phyloP scores from a whole-genome alignment of 1,284 basidiomycete species.

The Ganoderma sinense region DNA sequence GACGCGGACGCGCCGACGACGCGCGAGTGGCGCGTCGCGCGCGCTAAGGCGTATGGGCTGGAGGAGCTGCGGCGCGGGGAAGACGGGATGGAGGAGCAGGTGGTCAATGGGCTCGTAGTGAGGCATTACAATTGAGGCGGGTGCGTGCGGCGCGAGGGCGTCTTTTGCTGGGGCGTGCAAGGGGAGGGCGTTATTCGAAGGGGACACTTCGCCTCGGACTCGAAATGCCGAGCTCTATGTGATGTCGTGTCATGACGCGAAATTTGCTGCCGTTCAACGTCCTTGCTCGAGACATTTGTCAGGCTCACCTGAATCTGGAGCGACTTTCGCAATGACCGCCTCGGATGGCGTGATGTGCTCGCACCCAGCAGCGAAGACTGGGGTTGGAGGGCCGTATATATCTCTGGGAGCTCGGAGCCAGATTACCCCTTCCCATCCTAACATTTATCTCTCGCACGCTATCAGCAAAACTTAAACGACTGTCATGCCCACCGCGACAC shows the following conservation, averaged over 20 bases:
- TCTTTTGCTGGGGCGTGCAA: neutral
- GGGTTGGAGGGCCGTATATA: neutral
- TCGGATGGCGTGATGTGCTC: neutral
- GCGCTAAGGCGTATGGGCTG: slow-evolving; percentile 46
- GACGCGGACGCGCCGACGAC: slow-evolving; percentile 46
- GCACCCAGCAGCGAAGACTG: neutral
- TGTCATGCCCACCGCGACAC: neutral
- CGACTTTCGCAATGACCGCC: neutral
- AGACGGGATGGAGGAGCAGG: slow-evolving; percentile 41
- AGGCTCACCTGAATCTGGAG: neutral
- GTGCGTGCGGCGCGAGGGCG: neutral
- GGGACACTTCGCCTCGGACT: neutral
- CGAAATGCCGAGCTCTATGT: neutral
- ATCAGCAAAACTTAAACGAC: neutral
- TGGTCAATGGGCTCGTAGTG: slow-evolving; percentile 43
- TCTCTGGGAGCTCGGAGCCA: neutral
- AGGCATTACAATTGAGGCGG: slow-evolving; percentile 42
- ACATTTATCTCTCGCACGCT: neutral
- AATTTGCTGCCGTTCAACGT: neutral
- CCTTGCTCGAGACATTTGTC: neutral
- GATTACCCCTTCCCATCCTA: neutral
- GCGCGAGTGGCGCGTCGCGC: slow-evolving; percentile 48
- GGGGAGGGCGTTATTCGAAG: neutral
- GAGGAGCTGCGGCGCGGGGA: slow-evolving; percentile 36
- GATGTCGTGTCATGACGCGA: too few relatives aligned